Conservation (phyloP, 495 filamentous ascomycete genomes). For the Penicillium manginii region DNA sequence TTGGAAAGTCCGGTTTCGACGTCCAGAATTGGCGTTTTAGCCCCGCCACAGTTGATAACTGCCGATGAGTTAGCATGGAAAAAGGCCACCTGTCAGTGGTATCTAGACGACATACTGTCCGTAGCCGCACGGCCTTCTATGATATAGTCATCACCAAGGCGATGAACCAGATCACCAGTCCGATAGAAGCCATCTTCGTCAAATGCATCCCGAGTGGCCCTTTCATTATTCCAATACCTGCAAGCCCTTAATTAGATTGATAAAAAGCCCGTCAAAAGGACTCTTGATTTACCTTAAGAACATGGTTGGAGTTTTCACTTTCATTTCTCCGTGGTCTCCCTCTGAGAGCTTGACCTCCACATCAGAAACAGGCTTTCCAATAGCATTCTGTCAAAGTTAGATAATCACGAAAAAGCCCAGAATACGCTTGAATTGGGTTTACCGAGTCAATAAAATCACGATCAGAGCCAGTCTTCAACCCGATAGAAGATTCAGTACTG, state of each 20-base stretch:
- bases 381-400: background rate
- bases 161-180: constrained; percentile 53
- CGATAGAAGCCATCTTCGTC: constrained; percentile 53
- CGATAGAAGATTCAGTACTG: too few species aligned
- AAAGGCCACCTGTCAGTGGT: background rate
- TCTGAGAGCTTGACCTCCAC: background rate
- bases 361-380: background rate
- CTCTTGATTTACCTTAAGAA: background rate
- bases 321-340: background rate
- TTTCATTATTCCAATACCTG: background rate
- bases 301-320: background rate
- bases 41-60: background rate
- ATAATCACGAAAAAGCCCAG: background rate
- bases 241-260: background rate
- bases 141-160: background rate
- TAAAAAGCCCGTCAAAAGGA: background rate
- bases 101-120: background rate
- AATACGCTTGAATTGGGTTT: background rate
- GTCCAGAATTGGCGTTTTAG: background rate
- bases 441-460: background rate
- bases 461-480: too few species aligned
- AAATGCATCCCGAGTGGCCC: background rate
- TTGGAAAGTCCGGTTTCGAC: background rate
- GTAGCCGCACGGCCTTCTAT: background rate
- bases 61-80: background rate